Conservation (phyloP, 2,329 filamentous ascomycete genomes). For the Trichoderma koningiopsis region DNA sequence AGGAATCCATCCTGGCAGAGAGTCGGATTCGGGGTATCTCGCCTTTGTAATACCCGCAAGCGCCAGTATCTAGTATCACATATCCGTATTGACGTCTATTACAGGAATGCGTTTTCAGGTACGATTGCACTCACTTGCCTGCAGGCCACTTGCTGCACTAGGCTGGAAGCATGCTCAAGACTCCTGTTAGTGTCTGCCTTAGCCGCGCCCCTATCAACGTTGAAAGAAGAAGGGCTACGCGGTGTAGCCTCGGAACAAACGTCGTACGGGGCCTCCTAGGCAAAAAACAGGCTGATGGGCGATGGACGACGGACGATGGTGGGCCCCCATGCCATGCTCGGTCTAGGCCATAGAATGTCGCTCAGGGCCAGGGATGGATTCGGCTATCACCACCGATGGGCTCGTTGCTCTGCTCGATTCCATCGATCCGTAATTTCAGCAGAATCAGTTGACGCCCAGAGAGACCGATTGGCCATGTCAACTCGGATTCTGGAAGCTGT, state of each 20-base stretch:
- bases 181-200: neutral
- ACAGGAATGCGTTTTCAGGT: neutral
- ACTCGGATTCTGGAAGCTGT: constrained; percentile 18
- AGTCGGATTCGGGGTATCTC: constrained; percentile 15
- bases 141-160: neutral
- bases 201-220: constrained; percentile 11
- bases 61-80: neutral
- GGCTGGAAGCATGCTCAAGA: constrained; percentile 1
- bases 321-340: constrained; percentile 3
- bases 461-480: neutral
- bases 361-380: constrained; percentile 11
- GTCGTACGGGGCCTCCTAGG: neutral
- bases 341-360: constrained; percentile 12
- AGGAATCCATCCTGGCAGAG: neutral
- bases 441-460: constrained; percentile 16
- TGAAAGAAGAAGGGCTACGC: neutral
- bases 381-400: constrained; percentile 24
- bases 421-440: constrained; percentile 24
- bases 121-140: neutral
- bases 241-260: constrained; percentile 8
- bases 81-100: neutral
- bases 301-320: neutral
- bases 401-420: constrained; percentile 6
- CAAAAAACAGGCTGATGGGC: neutral
- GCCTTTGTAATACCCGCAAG: neutral